phyloP scores from a whole-genome alignment of 1,284 basidiomycete species.

The Pseudomicrostroma phylloplanum region DNA sequence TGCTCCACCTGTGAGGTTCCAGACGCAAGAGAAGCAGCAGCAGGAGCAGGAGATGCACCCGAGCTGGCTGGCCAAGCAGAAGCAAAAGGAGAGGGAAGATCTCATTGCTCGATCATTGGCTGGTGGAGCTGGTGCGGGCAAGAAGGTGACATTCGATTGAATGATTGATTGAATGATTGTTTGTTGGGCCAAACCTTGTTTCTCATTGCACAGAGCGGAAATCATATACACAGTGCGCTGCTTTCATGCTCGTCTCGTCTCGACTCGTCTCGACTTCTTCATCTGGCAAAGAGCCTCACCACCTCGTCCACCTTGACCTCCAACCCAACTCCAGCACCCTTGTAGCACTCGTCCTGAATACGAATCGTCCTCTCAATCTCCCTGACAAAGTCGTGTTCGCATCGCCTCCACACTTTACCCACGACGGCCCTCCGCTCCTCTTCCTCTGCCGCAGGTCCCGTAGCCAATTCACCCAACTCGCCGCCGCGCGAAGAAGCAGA shows the following conservation, averaged over 20 bases:
- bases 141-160: conserved; percentile 41
- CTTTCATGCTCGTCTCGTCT: neutral
- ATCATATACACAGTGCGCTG: neutral
- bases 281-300: neutral
- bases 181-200: too few relatives aligned
- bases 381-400: conserved; percentile 24
- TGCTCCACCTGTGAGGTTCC: neutral
- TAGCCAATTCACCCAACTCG: neutral
- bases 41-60: conserved; percentile 32
- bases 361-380: conserved; percentile 25
- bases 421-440: conserved; percentile 24
- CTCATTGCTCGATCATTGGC: conserved; percentile 20
- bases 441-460: neutral
- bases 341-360: conserved; percentile 30
- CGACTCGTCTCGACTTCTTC: neutral
- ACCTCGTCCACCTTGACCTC: conserved; percentile 3
- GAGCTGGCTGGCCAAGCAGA: conserved; percentile 42
- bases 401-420: conserved; percentile 23
- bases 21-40: neutral
- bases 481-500: neutral
- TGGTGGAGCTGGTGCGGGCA: conserved; percentile 14
- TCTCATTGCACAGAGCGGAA: neutral
- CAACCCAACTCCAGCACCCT: neutral
- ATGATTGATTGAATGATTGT: too few relatives aligned
- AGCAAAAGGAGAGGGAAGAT: conserved; percentile 36